Evolutionary conservation across 148 eudicot species (phyloP).

Genomic region (Polygonum maritimum): DNA sequence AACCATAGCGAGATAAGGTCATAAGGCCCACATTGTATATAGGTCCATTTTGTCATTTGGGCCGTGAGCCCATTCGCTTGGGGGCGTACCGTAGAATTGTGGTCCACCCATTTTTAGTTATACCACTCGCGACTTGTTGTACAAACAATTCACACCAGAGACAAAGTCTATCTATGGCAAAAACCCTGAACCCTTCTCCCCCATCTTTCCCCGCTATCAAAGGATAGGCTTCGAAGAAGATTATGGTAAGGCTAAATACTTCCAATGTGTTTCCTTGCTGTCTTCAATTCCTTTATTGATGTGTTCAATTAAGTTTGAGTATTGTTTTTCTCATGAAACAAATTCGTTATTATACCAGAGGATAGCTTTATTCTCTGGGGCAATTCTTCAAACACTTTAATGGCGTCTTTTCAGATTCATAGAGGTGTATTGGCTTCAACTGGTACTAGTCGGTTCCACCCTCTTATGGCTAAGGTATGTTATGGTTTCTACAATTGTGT

Average conservation of each 20-base stretch:
- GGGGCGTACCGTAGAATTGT: neutral
- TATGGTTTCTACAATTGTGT: neutral
- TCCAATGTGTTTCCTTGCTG: neutral
- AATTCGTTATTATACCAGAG: neutral
- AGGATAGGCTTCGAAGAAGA: neutral
- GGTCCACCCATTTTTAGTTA: neutral
- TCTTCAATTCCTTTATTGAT: neutral
- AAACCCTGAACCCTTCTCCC: constrained; percentile 10
- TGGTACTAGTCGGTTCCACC: constrained; percentile 9
- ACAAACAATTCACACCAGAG: neutral
- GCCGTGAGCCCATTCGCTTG: neutral
- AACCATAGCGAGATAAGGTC: neutral
- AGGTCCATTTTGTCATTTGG: neutral
- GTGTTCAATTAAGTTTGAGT: neutral
- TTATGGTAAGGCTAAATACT: neutral
- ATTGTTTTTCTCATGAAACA: neutral
- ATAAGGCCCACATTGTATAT: neutral
- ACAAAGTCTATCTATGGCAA: neutral
- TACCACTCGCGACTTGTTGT: neutral
- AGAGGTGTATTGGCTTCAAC: constrained; percentile 12
- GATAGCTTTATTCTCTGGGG: neutral
- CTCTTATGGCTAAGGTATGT: constrained; percentile 15
- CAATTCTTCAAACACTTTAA: constrained; percentile 12
- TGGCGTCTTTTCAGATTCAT: constrained; percentile 17
- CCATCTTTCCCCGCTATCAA: neutral